Percentiles rank a stretch among this genome's conserved stretches.
Evolutionary conservation across 305 asterid species (phyloP).

Genomic region (Euphrasia arctica): DNA sequence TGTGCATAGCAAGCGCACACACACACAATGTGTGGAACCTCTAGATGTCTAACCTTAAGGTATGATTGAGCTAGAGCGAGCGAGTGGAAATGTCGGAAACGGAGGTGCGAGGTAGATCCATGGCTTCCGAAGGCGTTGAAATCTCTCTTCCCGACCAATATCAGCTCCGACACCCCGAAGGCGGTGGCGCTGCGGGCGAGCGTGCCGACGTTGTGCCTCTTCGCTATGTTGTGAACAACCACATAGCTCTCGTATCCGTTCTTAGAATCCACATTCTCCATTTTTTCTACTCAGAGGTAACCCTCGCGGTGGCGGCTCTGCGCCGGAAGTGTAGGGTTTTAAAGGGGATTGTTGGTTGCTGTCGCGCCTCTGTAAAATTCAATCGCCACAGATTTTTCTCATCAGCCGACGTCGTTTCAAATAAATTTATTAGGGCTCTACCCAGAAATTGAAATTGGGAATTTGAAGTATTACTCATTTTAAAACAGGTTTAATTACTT

Average conservation of each 20-base stretch:
- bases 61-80: constrained; percentile 64
- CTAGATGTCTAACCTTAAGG: constrained; percentile 56
- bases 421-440: neutral
- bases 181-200: constrained; percentile 96
- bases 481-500: too few relatives aligned
- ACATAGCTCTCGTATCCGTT: constrained; percentile 62
- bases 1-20: too few relatives aligned
- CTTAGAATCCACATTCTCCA: constrained; percentile 33
- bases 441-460: too few relatives aligned
- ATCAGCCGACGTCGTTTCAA: constrained; percentile 24
- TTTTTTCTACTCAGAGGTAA: neutral
- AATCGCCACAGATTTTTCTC: neutral
- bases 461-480: too few relatives aligned
- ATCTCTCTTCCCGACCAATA: constrained; percentile 84
- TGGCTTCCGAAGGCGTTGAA: constrained; percentile 97
- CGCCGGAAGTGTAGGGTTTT: constrained; percentile 29
- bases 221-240: constrained; percentile 85
- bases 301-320: constrained; percentile 1
- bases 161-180: constrained; percentile 79
- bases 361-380: constrained; percentile 1
- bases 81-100: constrained; percentile 82
- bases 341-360: neutral
- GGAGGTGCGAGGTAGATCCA: constrained; percentile 81
- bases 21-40: neutral
- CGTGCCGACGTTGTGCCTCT: constrained; percentile 96